Base-by-base conservation (phyloP, 169 alveolate genomes). In the Eimeria nieschulzi region DNA sequence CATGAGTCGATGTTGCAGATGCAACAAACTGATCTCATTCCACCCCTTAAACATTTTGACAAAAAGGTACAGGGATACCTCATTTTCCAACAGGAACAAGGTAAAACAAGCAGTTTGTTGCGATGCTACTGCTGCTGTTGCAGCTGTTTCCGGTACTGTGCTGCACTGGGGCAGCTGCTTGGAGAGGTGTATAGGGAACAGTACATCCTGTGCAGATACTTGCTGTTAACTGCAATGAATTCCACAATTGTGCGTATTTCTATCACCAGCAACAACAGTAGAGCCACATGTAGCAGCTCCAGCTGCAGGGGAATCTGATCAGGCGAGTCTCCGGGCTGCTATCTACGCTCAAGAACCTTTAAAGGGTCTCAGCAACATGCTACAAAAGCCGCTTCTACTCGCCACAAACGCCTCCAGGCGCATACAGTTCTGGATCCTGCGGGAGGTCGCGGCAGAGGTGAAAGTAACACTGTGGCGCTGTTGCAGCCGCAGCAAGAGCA, bases 361-460 rank as follows among this genome's bases (percentile, higher is more conserved):
- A 17, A 82, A 63, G 59, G 0, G 51, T 39, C 61, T 82, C 10
- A 82, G 78, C 59, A 61, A n/a, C 23, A 26, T 82, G 76, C 23
- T 82, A 7, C 75, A 82, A 25, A 82, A 19, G 51, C 90, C 90
- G 53, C 46, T 63, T 33, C 64, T 61, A 25, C 23, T 82, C 17
- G n/a, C 78, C 26, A 33, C 90, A 9, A 63, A 63, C 63, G 75
- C 90, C 64, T 59, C 90, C 15, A 76, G 90, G 54, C 61, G 90
- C 17, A 82, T 59, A 17, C 90, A 82, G 46, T 82, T 82, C 64
- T 82, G 90, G 90, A 33, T 82, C 9, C 53, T 82, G 25, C 90
- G 90, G 78, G 90, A 59, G 79, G 59, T 82, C 21, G 59, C 76
- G 64, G 90, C 76, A 19, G 90, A 82, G 90, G 90, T 82, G 79